These are phyloP conservation scores for Drosera spatulata DNA, from an alignment of 179 eudicot species.

Conservation along the genomic window DNA sequence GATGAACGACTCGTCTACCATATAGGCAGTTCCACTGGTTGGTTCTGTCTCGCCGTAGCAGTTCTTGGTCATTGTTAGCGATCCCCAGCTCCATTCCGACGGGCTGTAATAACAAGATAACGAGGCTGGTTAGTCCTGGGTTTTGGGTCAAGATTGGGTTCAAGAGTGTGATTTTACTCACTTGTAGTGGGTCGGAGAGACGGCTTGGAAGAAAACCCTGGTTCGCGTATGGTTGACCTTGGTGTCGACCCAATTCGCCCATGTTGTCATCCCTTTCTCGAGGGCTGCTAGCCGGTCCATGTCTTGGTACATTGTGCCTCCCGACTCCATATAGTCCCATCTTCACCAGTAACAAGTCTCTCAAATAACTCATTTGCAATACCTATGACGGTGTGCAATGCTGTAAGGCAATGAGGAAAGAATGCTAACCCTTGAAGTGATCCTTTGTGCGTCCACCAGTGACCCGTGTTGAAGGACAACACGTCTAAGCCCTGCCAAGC, in stretches of 20 bases:
- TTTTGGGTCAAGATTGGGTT: not conserved
- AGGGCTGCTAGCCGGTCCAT: constrained; percentile 73
- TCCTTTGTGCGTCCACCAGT: constrained; percentile 93
- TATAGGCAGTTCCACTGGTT: constrained; percentile 27
- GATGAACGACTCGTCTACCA: constrained; percentile 22
- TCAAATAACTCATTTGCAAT: not conserved
- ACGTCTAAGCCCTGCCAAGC: constrained; percentile 72
- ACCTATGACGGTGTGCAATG: too few relatives aligned
- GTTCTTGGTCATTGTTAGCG: constrained; percentile 25
- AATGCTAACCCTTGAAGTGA: constrained; percentile 73
- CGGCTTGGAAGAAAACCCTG: constrained; percentile 63
- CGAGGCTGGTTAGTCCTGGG: not conserved
- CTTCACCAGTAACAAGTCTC: constrained; percentile 21
- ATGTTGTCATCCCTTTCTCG: constrained; percentile 61
- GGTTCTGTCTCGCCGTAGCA: constrained; percentile 84
- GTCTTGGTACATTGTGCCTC: constrained; percentile 50
- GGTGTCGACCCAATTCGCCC: constrained; percentile 84
- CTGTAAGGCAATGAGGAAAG: too few relatives aligned
- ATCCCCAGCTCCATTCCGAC: constrained; percentile 39
- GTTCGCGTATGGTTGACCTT: constrained; percentile 41
- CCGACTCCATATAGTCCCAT: constrained; percentile 89
- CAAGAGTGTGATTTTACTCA: constrained; percentile 9
- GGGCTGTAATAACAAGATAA: constrained; percentile 37
- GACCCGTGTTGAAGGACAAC: constrained; percentile 82
- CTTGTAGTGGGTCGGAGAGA: constrained; percentile 93